Evolutionary conservation across 1,284 basidiomycete species (phyloP).

Genomic region (Ceratorhiza oryzae-sativae): DNA sequence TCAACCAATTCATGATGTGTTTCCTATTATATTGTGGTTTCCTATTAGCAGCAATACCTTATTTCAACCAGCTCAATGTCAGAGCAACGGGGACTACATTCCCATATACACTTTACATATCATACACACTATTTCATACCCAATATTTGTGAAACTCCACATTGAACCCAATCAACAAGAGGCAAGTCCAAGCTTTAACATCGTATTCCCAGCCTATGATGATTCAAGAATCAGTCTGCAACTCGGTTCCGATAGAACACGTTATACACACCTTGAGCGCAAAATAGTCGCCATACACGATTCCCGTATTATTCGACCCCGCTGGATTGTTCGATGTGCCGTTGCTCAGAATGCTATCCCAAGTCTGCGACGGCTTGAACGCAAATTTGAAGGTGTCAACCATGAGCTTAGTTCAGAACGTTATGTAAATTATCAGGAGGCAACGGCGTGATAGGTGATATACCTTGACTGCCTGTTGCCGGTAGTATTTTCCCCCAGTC

Average conservation of each 20-base stretch:
- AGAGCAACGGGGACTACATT: too few relatives aligned
- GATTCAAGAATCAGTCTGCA: too few relatives aligned
- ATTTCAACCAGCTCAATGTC: too few relatives aligned
- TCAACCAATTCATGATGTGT: too few relatives aligned
- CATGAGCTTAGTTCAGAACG: slow-evolving; percentile 55
- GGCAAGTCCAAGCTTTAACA: slow-evolving; percentile 35
- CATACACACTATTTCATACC: too few relatives aligned
- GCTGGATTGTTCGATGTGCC: slow-evolving; percentile 68
- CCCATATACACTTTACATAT: too few relatives aligned
- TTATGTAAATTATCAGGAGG: background rate
- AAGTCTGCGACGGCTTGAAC: slow-evolving; percentile 54
- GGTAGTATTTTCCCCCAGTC: slow-evolving; percentile 56
- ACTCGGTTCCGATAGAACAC: background rate
- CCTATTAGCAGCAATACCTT: too few relatives aligned
- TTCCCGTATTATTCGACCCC: slow-evolving; percentile 64
- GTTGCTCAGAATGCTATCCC: slow-evolving; percentile 70
- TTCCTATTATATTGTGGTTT: too few relatives aligned
- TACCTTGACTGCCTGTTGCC: slow-evolving; percentile 59
- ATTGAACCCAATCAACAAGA: too few relatives aligned
- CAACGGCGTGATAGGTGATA: slow-evolving; percentile 4
- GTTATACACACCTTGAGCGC: slow-evolving; percentile 19
- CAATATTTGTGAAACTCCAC: too few relatives aligned
- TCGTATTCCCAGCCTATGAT: slow-evolving; percentile 35
- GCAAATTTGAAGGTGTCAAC: slow-evolving; percentile 60
- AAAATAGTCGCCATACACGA: slow-evolving; percentile 59